Conservation (phyloP, 495 filamentous ascomycete species). For the Alectoria sarmentosa region DNA sequence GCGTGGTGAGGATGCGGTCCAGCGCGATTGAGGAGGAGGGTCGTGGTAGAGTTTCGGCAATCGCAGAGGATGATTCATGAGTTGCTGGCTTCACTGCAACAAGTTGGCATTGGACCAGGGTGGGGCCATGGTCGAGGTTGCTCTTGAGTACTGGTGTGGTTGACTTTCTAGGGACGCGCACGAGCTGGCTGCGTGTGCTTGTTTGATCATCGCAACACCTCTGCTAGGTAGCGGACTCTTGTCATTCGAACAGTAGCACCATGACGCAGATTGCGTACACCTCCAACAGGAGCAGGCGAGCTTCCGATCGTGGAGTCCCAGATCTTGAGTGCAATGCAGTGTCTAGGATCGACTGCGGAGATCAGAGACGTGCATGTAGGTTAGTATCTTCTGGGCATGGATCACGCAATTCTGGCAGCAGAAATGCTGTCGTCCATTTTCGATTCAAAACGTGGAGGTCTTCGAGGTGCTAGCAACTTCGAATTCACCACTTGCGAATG, state of each 20-base stretch:
- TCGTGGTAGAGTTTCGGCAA: background rate
- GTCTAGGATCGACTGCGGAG: background rate
- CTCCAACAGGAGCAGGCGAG: background rate
- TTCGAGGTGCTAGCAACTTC: too few species aligned
- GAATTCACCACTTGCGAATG: too few species aligned
- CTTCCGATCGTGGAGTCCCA: background rate
- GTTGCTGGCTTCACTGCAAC: background rate
- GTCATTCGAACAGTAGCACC: background rate
- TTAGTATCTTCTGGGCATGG: background rate
- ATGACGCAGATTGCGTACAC: too few species aligned
- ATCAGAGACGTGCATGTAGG: background rate
- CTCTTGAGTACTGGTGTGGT: background rate
- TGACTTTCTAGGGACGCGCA: background rate
- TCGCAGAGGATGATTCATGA: background rate
- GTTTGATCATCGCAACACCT: background rate
- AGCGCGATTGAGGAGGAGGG: background rate
- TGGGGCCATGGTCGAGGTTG: background rate
- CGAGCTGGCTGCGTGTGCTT: background rate
- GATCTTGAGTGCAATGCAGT: background rate
- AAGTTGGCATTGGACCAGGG: background rate
- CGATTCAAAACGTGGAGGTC: too few species aligned
- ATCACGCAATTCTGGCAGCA: background rate
- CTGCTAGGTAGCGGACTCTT: background rate
- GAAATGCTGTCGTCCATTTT: too few species aligned
- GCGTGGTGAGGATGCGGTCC: background rate